Evolutionary conservation across 2,329 filamentous ascomycete species (phyloP), one percentile per base, ranked within the genome.

Genomic region (Fusarium verticillioides): DNA sequence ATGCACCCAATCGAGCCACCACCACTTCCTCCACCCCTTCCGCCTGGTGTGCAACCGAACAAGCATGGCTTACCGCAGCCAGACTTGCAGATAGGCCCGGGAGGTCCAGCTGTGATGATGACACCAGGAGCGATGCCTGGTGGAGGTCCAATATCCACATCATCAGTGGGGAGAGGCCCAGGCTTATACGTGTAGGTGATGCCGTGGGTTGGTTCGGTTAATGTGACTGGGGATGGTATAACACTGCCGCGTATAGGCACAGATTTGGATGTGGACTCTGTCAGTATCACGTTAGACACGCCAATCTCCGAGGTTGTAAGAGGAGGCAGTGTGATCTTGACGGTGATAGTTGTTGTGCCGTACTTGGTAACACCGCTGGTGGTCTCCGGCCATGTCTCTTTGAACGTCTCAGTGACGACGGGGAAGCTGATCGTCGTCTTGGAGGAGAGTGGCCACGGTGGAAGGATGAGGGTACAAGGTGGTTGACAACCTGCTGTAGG

Each of bases 321-420:
- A 12, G 66, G 68, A 7, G 68, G 68, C 1, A 71, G 37, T 5
- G 68, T 71, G 42, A 70, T 66, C 2, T 23, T 62, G 9, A 70
- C 61, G 2, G 66, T 71, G 60, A 71, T 70, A n/a, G 61, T 71
- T 1, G 60, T 66, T 36, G 66, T 71, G 15, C 52, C 60, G 36
- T 66, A 71, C 40, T 61, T 53, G n/a, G 34, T 56, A 32, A 71
- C 61, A 2, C 68, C 66, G 19, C 49, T 19, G 19, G 68, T 70
- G 23, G 66, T 66, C 49, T 70, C 61, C 0, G 66, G 61, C 60
- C 44, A 71, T 3, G 68, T 66, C 32, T 71, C 61, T 19, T 69
- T 54, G 32, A 70, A 37, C 1, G 69, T 70, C 34, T 66, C 61
- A 7, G 66, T 71, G 15, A 70, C 28, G 7, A 71, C 53, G 1